phyloP scores from a whole-genome alignment of 108 stramenopile species.

The Pseudonitzschia multiseries region DNA sequence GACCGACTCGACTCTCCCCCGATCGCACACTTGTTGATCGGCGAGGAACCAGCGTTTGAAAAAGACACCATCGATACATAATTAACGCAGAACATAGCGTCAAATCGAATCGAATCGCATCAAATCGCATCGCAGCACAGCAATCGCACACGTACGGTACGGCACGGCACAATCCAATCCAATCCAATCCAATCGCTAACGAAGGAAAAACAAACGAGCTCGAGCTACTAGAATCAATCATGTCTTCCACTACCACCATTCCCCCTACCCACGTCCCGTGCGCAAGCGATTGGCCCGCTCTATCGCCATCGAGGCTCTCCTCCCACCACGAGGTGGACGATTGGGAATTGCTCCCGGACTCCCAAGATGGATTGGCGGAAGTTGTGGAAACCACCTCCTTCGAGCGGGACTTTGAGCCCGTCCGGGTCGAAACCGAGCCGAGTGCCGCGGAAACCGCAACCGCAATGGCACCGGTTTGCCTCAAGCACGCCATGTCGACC shows the following conservation, averaged over 20 bases:
- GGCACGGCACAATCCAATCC: too few relatives aligned
- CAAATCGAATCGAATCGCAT: too few relatives aligned
- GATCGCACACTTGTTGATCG: too few relatives aligned
- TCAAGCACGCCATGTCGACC: slow-evolving; percentile 34
- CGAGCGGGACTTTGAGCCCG: not conserved
- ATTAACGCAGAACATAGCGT: too few relatives aligned
- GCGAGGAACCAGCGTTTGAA: too few relatives aligned
- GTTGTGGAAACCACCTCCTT: too few relatives aligned
- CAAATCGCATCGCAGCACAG: too few relatives aligned
- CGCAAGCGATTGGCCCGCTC: slow-evolving; percentile 13
- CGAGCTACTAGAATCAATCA: too few relatives aligned
- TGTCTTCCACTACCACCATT: slow-evolving; percentile 23
- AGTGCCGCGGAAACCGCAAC: not conserved
- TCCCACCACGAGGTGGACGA: not conserved
- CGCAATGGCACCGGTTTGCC: not conserved
- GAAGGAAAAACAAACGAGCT: slow-evolving; percentile 6
- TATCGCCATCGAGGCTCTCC: slow-evolving; percentile 5
- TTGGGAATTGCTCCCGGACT: slow-evolving; percentile 32
- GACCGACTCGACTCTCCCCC: too few relatives aligned
- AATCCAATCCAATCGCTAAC: not conserved
- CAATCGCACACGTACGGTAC: not conserved
- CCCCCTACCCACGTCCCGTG: slow-evolving; percentile 14
- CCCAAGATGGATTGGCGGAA: not conserved
- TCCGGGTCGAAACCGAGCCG: not conserved
- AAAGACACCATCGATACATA: too few relatives aligned